These are phyloP conservation scores for Starmerella kuoi DNA, from an alignment of 805 yeast species.

Conservation along the genomic window DNA sequence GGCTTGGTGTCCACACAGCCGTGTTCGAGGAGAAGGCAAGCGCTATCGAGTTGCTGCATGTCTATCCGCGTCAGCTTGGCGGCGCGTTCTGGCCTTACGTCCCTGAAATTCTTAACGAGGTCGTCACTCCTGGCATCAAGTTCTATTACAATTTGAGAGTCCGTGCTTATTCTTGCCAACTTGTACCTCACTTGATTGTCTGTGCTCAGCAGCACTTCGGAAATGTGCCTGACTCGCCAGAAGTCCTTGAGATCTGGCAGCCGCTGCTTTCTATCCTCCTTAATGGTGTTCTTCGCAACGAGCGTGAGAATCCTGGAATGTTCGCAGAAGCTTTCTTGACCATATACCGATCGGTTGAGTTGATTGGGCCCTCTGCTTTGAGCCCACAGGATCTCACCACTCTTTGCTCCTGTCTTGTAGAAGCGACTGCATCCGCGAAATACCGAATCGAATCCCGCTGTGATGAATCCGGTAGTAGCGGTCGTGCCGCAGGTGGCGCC, in stretches of 20 bases:
- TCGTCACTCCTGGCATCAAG: constrained; percentile 78
- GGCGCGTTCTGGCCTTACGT: constrained; percentile 77
- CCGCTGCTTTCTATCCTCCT: constrained; percentile 55
- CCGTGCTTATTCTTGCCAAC: constrained; percentile 75
- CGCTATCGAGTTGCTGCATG: constrained; percentile 77
- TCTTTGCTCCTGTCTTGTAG: constrained; percentile 47
- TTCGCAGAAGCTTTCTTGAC: constrained; percentile 67
- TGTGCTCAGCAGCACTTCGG: constrained; percentile 45
- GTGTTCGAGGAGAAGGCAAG: constrained; percentile 85
- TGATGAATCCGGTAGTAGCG: constrained; percentile 22
- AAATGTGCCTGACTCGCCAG: constrained; percentile 31
- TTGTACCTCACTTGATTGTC: constrained; percentile 64
- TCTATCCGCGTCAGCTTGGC: constrained; percentile 74
- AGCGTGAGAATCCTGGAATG: constrained; percentile 66
- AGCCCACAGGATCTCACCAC: constrained; percentile 42
- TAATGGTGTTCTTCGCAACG: constrained; percentile 48
- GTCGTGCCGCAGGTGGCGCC: constrained; percentile 21
- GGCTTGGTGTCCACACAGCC: constrained; percentile 88
- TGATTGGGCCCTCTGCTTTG: constrained; percentile 47
- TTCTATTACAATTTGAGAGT: constrained; percentile 92
- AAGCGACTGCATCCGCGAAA: constrained; percentile 53
- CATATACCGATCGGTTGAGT: constrained; percentile 49
- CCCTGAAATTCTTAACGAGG: constrained; percentile 58
- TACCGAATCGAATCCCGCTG: constrained; percentile 49
- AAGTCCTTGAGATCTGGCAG: constrained; percentile 58